Base-by-base conservation (phyloP, 768 basidiomycete species). In the Tylopilus balloui region DNA sequence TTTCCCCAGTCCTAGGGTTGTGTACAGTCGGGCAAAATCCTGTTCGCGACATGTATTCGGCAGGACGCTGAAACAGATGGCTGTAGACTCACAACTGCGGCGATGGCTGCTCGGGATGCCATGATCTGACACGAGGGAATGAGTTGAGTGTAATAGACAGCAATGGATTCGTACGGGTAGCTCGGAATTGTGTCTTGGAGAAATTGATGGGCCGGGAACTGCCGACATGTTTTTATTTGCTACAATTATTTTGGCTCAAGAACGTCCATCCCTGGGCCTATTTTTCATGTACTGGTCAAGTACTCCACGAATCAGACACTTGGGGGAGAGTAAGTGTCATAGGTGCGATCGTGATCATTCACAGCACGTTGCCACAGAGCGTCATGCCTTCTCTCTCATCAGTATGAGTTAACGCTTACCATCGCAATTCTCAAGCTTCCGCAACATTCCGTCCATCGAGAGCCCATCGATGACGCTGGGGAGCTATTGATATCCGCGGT, bases 11-110 rank as follows among this genome's bases (percentile, higher is more conserved):
- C 86, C 86, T 21, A 92, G 79, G 45, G 86, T 82, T 47, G 83
- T 73, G 70, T 91, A 92, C 56, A 92, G 79, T 65, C 86, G 86
- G 64, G 86, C 70, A 68, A 90, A 91, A 71, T 91, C 88, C 89
- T 92, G 62, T 51, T 48, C 28, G 48, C 47, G 43, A 36, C 20
- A 20, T 19, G n/a, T 19, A 36, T 48, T 56, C n/a, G 51, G 45
- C 31, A 23, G 13, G 34, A 20, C 10, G 6, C 38, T 35, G 4
- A 21, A 48, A 23, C 31, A 15, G 11, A 28, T 28, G 3, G 20
- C 21, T 23, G 13, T 47, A 43, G 52, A 61, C 79, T 70, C 58
- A 81, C 80, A 53, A 86, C 81, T 68, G 80, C 83, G 55, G 76
- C 82, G 51, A 77, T 74, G 54, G 81, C 79, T 76, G 77, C 79